Percentiles rank a stretch among this genome's conserved stretches.
phyloP scores from a whole-genome alignment of 257 asterid species.

The Lantana camara region DNA sequence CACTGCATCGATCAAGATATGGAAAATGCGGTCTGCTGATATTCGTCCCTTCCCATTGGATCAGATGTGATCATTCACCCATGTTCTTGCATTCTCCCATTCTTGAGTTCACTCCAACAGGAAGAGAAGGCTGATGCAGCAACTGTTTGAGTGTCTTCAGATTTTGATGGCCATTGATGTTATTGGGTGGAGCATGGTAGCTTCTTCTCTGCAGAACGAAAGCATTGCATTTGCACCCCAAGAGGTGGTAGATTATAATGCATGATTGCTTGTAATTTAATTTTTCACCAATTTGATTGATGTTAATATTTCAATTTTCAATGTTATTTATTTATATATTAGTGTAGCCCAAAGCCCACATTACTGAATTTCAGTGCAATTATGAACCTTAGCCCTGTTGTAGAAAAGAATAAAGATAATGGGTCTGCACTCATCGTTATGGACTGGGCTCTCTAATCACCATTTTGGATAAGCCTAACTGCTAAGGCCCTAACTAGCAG shows the following conservation, averaged over 20 bases:
- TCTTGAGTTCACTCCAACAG: not conserved
- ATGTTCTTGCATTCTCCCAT: not conserved
- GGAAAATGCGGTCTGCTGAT: slow-evolving; percentile 65
- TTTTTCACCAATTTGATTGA: not conserved
- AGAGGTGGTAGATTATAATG: not conserved
- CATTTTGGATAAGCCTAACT: too few species aligned
- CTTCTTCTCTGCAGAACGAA: not conserved
- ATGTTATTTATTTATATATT: too few species aligned
- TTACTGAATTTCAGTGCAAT: too few species aligned
- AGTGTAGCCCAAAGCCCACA: too few species aligned
- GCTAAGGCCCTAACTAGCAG: too few species aligned
- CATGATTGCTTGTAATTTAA: not conserved
- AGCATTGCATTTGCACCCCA: not conserved
- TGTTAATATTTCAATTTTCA: too few species aligned
- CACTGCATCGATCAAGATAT: slow-evolving; percentile 60
- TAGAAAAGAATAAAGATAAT: too few species aligned
- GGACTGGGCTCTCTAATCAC: too few species aligned
- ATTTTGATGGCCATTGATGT: not conserved
- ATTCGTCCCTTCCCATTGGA: slow-evolving; percentile 43
- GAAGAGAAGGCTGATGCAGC: not conserved
- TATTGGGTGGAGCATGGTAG: not conserved
- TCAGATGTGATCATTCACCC: slow-evolving; percentile 5
- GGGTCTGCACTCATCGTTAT: too few species aligned
- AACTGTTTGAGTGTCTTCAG: not conserved
- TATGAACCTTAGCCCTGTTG: too few species aligned